Conservation (phyloP, 192 early-diverging fungal genomes). For the Coemansia asiatica region DNA sequence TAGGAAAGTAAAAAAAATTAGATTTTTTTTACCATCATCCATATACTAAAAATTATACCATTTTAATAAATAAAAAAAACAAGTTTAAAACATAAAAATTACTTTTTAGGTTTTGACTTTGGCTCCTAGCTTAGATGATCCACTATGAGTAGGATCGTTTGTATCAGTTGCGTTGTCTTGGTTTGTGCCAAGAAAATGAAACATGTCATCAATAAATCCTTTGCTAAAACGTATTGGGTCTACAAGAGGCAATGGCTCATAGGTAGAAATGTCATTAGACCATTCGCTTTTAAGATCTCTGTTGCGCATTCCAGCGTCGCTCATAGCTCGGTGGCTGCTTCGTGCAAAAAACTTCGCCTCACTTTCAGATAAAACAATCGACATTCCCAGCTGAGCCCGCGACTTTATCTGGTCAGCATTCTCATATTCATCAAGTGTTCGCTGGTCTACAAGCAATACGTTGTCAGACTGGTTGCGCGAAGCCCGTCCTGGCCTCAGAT, state of each 20-base stretch:
- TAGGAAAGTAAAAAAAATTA: neutral
- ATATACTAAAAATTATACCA: neutral
- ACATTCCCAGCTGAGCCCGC: slow-evolving; percentile 35
- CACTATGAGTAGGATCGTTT: neutral
- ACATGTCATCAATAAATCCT: slow-evolving; percentile 42
- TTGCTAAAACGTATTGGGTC: slow-evolving; percentile 51
- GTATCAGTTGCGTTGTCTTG: slow-evolving; percentile 1
- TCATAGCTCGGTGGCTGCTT: slow-evolving; percentile 19
- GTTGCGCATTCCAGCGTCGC: slow-evolving; percentile 23
- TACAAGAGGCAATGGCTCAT: slow-evolving; percentile 45
- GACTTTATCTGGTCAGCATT: slow-evolving; percentile 39
- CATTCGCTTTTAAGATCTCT: slow-evolving; percentile 16
- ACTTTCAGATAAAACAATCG: slow-evolving; percentile 11
- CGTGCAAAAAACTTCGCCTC: neutral
- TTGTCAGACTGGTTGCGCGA: neutral
- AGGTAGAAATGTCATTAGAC: slow-evolving; percentile 16
- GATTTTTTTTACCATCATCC: neutral
- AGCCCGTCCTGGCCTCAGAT: slow-evolving; percentile 17
- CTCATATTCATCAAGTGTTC: neutral
- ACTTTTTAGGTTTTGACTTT: slow-evolving; percentile 1
- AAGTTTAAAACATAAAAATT: neutral
- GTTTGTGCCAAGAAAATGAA: slow-evolving; percentile 18
- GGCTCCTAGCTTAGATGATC: neutral
- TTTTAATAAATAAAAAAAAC: neutral
- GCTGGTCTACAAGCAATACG: neutral